Evolutionary conservation across 352 stramenopile species (phyloP), one percentile per base, ranked within the genome.

Genomic region (Proteromonas lacertae): DNA sequence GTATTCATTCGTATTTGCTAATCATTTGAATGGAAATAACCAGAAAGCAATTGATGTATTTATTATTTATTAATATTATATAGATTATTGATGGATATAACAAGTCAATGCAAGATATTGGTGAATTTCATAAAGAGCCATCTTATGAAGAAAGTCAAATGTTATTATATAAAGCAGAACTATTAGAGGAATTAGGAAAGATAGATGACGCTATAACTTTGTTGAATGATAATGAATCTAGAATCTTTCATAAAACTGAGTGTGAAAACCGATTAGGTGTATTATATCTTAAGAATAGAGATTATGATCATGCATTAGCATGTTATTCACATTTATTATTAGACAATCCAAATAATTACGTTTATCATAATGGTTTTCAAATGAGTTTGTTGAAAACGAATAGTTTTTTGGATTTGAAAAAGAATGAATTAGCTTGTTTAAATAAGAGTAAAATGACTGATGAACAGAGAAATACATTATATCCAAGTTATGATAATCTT

Each of bases 121-220:
- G 41, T 62, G 25, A 31, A n/a, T 20, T 12, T 42, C 18, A 36
- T 47, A 18, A 32, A 17, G 36, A 62, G 14, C 42, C 52, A 21
- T 47, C 52, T 26, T 93, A 90, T 61, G 73, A 92, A 46, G 71
- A 89, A 46, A 84, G 67, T 44, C 81, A 96, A 53, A 73, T 96
- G 22, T 67, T 81, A 13, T 45, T 95, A 47, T 94, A 93, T 58
- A 66, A 81, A 52, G 89, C 90, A 50, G 52, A 66, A 42, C 60
- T 92, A 7, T 48, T 92, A 7, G 65, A 84, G 14, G 74, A 93
- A 35, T 60, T 58, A 1, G 71, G 73, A 12, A 55, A 83, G 37
- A 51, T 78, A 17, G 54, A 62, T 12, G 42, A 52, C 6, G 49
- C 46, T 10, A 21, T 59, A 4, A 12, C 29, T 6, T 38, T 55